Evolutionary conservation across 179 eudicot species (phyloP), one percentile per base, ranked within the genome.

Genomic region (Spinacia oleracea): DNA sequence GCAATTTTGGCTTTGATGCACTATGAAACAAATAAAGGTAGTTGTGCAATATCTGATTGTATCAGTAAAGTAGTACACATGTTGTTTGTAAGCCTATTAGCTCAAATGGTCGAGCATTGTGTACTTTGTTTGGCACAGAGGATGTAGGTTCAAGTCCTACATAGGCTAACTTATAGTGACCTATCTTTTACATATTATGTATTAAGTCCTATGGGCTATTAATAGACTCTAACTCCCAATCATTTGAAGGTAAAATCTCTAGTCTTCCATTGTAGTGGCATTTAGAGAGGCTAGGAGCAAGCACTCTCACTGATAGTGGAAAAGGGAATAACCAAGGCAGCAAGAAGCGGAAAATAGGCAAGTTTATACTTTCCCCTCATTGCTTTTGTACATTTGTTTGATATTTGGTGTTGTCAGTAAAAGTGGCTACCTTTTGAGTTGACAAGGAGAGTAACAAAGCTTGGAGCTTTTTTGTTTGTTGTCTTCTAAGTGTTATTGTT

Each of bases 341-440:
- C 85, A 96, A 92, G 87, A 90, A 89, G 83, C 89, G 92, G 72
- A 96, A 88, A 92, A 91, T 84, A 87, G 98, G 99, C 84, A 87
- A 78, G 93, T 67, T 56, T 56, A 32, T 71, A 64, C 35, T 62
- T 70, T 77, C 9, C 29, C 18, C 29, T 71, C 59, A 2, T 23
- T 43, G 43, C 58, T 60, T 34, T 31, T 70, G 35, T 62, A 20
- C 31, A 68, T 48, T 29, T 35, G 35, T 76, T 45, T 64, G 77
- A 23, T 12, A 32, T 48, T 6, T 70, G 75, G 21, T 34, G 73
- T 59, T 65, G 48, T 66, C 60, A 74, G 25, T 48, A 9, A 31
- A 10, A 50, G 46, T 50, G 21, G 79, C 34, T n/a, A 21, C 67
- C 29, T 35, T 56, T 65, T 66, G 50, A 25, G 55, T 32, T 78